Evolutionary conservation across 2,329 filamentous ascomycete genomes (phyloP).

Genomic region (Arthrobotrys conoides): DNA sequence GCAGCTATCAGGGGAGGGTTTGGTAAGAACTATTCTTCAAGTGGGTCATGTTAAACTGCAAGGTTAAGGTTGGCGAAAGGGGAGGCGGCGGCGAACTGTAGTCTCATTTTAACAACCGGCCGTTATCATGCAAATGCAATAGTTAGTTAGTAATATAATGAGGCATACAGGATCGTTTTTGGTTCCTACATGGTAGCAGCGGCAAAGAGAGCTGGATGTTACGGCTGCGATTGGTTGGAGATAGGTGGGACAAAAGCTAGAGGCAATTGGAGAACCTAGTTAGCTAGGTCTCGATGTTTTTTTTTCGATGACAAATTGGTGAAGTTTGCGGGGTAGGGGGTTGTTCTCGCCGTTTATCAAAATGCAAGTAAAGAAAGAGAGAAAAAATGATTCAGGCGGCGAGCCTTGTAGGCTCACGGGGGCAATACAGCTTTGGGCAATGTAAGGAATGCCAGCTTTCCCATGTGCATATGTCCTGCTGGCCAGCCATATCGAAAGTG

Average conservation of each 20-base stretch:
- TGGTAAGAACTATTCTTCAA: not conserved
- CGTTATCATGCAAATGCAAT: constrained; percentile 25
- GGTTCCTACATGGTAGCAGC: constrained; percentile 14
- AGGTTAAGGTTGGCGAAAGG: constrained; percentile 27
- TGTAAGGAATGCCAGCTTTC: constrained; percentile 17
- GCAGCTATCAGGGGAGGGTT: constrained; percentile 40
- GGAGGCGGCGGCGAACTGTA: constrained; percentile 30
- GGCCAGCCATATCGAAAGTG: constrained; percentile 12
- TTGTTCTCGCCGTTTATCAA: constrained; percentile 17
- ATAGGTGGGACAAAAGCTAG: not conserved
- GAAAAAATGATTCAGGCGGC: constrained; percentile 32
- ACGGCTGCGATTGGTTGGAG: constrained; percentile 37
- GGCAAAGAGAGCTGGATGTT: constrained; percentile 12
- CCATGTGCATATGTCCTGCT: constrained; percentile 14
- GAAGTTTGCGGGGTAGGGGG: not conserved
- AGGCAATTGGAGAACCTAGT: not conserved
- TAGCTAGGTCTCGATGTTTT: not conserved
- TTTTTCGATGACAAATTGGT: constrained; percentile 51
- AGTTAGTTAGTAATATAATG: constrained; percentile 17
- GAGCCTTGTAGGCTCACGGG: constrained; percentile 4
- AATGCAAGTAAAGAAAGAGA: constrained; percentile 23
- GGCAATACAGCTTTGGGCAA: constrained; percentile 17
- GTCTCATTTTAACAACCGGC: constrained; percentile 32
- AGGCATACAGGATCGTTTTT: constrained; percentile 17
- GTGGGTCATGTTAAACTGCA: constrained; percentile 22